These are phyloP conservation scores for Penicillium robsamsonii DNA, from an alignment of 495 filamentous ascomycete species.

Conservation along the genomic window DNA sequence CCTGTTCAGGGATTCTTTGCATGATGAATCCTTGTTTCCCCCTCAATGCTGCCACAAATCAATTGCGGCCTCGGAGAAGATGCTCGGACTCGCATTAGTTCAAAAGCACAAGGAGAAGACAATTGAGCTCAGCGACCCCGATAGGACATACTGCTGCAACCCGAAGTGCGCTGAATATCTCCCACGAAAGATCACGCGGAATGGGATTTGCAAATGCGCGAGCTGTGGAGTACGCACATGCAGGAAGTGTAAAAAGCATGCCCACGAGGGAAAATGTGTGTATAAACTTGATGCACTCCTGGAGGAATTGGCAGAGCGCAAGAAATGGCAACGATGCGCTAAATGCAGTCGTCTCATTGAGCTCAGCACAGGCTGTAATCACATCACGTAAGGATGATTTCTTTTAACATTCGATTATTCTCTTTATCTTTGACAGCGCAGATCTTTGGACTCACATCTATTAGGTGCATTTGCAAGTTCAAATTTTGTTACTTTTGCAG, in stretches of 20 bases:
- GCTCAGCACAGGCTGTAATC: slow-evolving; percentile 1
- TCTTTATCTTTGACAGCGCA: not conserved
- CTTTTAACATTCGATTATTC: not conserved
- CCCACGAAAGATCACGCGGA: slow-evolving; percentile 1
- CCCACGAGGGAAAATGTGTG: slow-evolving; percentile 7
- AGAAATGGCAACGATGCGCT: slow-evolving; percentile 30
- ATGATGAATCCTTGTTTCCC: slow-evolving; percentile 40
- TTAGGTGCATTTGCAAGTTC: slow-evolving; percentile 1
- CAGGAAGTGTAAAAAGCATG: slow-evolving; percentile 2
- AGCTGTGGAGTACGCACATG: slow-evolving; percentile 5
- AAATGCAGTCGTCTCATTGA: slow-evolving; percentile 1
- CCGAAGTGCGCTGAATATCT: slow-evolving; percentile 29
- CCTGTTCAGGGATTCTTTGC: slow-evolving; percentile 31
- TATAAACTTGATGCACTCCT: not conserved
- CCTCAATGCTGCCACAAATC: slow-evolving; percentile 37
- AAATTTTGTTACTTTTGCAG: slow-evolving; percentile 3
- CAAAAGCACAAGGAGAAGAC: slow-evolving; percentile 18
- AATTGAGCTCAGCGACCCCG: slow-evolving; percentile 27
- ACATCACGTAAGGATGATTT: not conserved
- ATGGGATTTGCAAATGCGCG: not conserved
- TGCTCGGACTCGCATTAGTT: slow-evolving; percentile 11
- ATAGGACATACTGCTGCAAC: slow-evolving; percentile 33
- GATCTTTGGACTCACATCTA: not conserved
- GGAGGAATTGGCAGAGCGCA: slow-evolving; percentile 4
- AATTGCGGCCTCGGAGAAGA: slow-evolving; percentile 15